These are phyloP conservation scores for Dioscorea alata DNA, from an alignment of 106 monocot species.

Conservation along the genomic window DNA sequence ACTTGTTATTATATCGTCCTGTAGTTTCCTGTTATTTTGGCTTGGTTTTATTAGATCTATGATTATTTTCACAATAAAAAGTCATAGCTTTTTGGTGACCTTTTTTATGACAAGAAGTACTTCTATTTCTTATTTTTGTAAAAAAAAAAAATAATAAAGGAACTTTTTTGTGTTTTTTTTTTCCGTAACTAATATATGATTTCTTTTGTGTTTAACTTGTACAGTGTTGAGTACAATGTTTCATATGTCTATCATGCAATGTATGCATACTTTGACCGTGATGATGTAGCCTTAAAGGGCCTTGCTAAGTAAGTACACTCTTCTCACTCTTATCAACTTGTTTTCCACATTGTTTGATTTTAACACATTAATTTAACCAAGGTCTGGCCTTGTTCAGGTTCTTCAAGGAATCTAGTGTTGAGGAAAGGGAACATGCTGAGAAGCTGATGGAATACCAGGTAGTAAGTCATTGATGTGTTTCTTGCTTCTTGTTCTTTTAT, in stretches of 20 bases:
- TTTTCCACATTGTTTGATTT: too few relatives aligned
- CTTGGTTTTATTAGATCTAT: not conserved
- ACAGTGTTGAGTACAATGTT: slow-evolving; percentile 84
- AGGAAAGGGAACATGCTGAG: slow-evolving; percentile 55
- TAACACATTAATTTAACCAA: too few relatives aligned
- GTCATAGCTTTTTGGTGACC: too few relatives aligned
- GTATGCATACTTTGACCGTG: slow-evolving; percentile 86
- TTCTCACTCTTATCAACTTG: too few relatives aligned
- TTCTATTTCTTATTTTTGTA: not conserved
- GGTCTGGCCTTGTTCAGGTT: slow-evolving; percentile 16
- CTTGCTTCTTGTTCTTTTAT: not conserved
- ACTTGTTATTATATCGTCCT: too few relatives aligned
- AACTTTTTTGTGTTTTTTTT: not conserved
- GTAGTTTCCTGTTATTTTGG: not conserved
- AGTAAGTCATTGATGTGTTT: not conserved
- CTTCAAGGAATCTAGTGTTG: slow-evolving; percentile 50
- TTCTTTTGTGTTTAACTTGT: slow-evolving; percentile 5
- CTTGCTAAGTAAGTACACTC: slow-evolving; percentile 64
- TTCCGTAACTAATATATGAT: not conserved
- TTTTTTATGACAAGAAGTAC: too few relatives aligned
- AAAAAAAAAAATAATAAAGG: too few relatives aligned
- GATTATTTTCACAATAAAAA: not conserved
- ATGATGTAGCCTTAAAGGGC: slow-evolving; percentile 74
- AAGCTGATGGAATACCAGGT: slow-evolving; percentile 58
- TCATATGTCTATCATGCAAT: slow-evolving; percentile 88